Evolutionary conservation across 208 protist species (phyloP).

Genomic region (Angomonas ambiguus): DNA sequence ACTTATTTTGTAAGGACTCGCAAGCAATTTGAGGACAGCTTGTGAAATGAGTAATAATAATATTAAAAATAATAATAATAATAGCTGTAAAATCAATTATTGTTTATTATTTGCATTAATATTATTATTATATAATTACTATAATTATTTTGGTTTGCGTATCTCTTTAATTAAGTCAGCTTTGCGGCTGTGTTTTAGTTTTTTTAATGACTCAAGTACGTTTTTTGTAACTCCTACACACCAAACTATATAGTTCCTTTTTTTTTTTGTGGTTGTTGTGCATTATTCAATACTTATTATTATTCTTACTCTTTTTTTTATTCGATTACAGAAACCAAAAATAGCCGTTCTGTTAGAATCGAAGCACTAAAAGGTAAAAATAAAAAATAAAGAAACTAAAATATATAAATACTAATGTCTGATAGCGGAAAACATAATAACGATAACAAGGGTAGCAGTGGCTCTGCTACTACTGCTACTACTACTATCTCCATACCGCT

Average conservation of each 20-base stretch:
- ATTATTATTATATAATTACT: no score
- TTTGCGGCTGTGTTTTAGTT: no score
- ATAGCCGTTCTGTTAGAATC: not conserved
- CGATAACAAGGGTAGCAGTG: not conserved
- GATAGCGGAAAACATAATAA: not conserved
- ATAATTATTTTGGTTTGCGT: no score
- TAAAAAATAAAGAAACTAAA: not conserved
- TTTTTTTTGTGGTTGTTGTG: constrained; percentile 6
- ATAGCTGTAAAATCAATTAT: no score
- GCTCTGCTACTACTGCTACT: not conserved
- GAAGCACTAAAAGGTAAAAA: not conserved
- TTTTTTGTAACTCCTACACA: no score
- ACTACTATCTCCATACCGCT: not conserved
- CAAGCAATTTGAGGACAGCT: not conserved
- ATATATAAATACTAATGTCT: not conserved
- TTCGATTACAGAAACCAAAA: not conserved
- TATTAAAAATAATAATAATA: no score
- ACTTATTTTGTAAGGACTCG: no score
- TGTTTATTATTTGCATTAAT: no score
- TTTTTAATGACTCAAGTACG: no score
- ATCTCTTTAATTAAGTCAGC: no score
- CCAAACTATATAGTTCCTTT: no score
- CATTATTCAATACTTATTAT: not conserved
- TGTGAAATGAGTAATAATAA: no score
- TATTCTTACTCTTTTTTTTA: not conserved